Percentiles rank a stretch among this genome's conserved stretches.
These are phyloP conservation scores for Sclerotinia borealis DNA, from an alignment of 2,329 filamentous ascomycete species.

Conservation along the genomic window DNA sequence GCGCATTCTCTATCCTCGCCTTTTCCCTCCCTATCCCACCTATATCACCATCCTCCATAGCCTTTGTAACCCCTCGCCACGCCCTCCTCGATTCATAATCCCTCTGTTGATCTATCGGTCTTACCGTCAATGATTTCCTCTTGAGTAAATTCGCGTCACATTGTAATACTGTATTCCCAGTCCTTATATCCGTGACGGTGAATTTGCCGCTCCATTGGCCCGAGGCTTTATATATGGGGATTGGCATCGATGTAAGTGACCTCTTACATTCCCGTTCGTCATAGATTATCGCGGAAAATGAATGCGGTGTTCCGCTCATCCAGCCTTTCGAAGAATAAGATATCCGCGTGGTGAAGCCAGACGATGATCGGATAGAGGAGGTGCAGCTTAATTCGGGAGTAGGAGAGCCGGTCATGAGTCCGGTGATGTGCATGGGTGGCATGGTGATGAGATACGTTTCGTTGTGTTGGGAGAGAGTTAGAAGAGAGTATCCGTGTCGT, in stretches of 20 bases:
- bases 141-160: constrained; percentile 52
- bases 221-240: constrained; percentile 74
- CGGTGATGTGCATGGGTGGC: constrained; percentile 85
- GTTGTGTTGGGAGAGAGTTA: constrained; percentile 58
- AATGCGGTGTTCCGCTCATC: constrained; percentile 93
- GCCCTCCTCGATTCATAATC: constrained; percentile 81
- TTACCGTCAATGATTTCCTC: constrained; percentile 62
- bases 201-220: constrained; percentile 88
- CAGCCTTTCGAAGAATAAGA: constrained; percentile 91
- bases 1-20: constrained; percentile 81
- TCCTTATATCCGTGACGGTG: constrained; percentile 62
- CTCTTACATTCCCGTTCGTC: constrained; percentile 57
- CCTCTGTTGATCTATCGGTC: constrained; percentile 71
- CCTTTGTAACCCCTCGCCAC: constrained; percentile 77
- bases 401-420: constrained; percentile 74
- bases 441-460: constrained; percentile 81
- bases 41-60: constrained; percentile 76
- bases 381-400: constrained; percentile 84
- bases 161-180: constrained; percentile 46
- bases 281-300: constrained; percentile 70
- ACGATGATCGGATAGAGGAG: constrained; percentile 78
- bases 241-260: too few species aligned
- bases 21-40: constrained; percentile 74
- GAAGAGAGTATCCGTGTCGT: constrained; percentile 82
- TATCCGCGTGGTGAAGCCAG: constrained; percentile 80